Conservation (phyloP, 306 rosid genomes). For the Hippophae tibetana region DNA sequence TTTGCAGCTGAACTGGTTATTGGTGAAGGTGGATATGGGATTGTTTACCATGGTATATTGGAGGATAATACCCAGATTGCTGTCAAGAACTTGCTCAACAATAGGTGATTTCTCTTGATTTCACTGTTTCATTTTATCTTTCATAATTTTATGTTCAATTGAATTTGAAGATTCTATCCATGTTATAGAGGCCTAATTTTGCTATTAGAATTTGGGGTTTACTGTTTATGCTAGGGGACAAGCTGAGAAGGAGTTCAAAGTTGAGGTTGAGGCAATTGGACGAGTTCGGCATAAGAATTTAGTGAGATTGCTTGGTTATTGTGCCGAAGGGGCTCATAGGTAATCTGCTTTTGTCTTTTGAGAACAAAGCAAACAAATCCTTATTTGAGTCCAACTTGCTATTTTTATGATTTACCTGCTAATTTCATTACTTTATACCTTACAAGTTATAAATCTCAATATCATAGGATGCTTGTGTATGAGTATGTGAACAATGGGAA, state of each 20-base stretch:
- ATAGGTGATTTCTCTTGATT: conserved; percentile 30
- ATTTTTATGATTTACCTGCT: not conserved
- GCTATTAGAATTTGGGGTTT: not conserved
- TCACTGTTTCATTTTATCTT: not conserved
- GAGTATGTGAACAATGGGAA: conserved; percentile 82
- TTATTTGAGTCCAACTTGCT: not conserved
- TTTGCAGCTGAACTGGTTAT: conserved; percentile 64
- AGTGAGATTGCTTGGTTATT: conserved; percentile 78
- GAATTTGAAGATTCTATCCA: not conserved
- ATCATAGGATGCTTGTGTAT: conserved; percentile 74
- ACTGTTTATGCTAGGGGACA: conserved; percentile 50
- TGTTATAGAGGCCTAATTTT: not conserved
- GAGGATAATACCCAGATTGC: conserved; percentile 59
- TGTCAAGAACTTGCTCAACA: conserved; percentile 75
- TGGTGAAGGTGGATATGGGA: conserved; percentile 89
- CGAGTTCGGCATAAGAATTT: conserved; percentile 81
- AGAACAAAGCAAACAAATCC: not conserved
- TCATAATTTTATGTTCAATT: not conserved
- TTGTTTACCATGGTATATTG: conserved; percentile 72
- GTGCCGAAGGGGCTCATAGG: conserved; percentile 98
- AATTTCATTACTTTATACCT: not conserved
- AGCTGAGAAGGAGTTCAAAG: conserved; percentile 84
- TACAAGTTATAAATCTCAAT: not conserved
- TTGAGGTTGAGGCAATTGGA: conserved; percentile 94
- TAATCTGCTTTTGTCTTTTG: conserved; percentile 17